phyloP scores from a whole-genome alignment of 225 moss, liverwort and hornwort species.

The Marchantia polymorpha region DNA sequence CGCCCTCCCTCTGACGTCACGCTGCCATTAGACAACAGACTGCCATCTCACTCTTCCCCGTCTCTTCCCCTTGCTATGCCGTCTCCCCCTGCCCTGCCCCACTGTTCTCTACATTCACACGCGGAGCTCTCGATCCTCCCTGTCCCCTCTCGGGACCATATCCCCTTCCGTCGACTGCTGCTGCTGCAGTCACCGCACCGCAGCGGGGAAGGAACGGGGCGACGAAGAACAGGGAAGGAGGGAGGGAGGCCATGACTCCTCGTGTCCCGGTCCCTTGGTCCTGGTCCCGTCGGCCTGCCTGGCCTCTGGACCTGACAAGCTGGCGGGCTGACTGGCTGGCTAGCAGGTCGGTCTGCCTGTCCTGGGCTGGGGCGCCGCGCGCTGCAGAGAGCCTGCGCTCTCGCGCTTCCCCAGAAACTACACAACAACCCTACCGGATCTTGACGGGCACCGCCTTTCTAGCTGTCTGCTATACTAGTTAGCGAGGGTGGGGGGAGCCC shows the following conservation, averaged over 20 bases:
- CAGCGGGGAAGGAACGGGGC: too few species aligned
- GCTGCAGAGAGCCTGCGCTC: not conserved
- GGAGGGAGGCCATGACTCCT: not conserved
- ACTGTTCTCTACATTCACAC: not conserved
- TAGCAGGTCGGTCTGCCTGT: not conserved
- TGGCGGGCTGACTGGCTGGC: too few species aligned
- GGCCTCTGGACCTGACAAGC: not conserved
- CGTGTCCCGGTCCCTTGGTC: not conserved
- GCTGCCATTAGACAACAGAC: not conserved
- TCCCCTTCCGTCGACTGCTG: not conserved
- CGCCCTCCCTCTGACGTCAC: not conserved
- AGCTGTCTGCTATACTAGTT: not conserved
- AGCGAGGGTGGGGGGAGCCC: not conserved
- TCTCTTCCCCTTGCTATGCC: not conserved
- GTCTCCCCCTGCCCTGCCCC: not conserved
- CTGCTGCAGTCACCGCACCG: too few species aligned
- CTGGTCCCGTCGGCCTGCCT: not conserved
- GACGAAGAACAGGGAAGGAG: not conserved
- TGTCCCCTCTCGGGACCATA: not conserved
- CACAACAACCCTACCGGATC: not conserved
- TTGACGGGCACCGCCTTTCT: constrained; percentile 1
- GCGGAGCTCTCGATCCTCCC: too few species aligned
- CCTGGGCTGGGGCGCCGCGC: not conserved
- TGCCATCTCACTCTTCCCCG: too few species aligned
- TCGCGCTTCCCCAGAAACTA: not conserved